These are phyloP conservation scores for Penicillium sp. DNA, from an alignment of 2,329 filamentous ascomycete genomes.

Conservation along the genomic window DNA sequence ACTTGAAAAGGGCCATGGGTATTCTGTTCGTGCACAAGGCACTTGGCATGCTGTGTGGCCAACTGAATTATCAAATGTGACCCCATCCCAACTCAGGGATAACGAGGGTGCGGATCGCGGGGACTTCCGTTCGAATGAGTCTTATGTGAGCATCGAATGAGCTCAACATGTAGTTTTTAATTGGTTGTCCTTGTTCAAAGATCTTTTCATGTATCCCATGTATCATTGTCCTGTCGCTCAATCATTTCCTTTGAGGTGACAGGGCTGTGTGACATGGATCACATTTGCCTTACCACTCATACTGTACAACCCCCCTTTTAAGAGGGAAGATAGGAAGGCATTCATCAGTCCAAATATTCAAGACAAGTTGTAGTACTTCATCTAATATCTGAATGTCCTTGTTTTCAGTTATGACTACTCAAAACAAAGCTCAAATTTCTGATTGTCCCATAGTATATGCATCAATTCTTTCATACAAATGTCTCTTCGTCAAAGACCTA, in stretches of 20 bases:
- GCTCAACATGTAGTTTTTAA: neutral
- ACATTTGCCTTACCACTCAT: neutral
- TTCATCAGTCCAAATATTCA: too few species aligned
- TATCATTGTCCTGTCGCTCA: neutral
- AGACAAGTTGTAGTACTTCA: neutral
- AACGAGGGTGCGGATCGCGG: conserved; percentile 21
- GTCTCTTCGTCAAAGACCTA: neutral
- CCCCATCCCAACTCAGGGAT: conserved; percentile 22
- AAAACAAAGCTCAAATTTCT: too few species aligned
- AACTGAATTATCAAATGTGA: conserved; percentile 22
- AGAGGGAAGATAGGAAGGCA: neutral
- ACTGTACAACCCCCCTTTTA: neutral
- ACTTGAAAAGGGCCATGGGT: conserved; percentile 33
- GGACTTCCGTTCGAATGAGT: conserved; percentile 28
- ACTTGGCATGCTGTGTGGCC: conserved; percentile 41
- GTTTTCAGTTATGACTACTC: neutral
- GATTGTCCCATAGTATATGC: neutral
- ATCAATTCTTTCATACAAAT: neutral
- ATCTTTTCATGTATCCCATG: neutral
- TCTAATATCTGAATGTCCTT: neutral
- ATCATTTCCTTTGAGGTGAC: neutral
- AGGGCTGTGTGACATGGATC: neutral
- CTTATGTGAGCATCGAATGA: conserved; percentile 15
- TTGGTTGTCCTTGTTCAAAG: neutral
- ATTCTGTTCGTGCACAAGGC: conserved; percentile 34